Evolutionary conservation across 2,329 filamentous ascomycete species (phyloP).

Genomic region (Aspergillaceae sp.): DNA sequence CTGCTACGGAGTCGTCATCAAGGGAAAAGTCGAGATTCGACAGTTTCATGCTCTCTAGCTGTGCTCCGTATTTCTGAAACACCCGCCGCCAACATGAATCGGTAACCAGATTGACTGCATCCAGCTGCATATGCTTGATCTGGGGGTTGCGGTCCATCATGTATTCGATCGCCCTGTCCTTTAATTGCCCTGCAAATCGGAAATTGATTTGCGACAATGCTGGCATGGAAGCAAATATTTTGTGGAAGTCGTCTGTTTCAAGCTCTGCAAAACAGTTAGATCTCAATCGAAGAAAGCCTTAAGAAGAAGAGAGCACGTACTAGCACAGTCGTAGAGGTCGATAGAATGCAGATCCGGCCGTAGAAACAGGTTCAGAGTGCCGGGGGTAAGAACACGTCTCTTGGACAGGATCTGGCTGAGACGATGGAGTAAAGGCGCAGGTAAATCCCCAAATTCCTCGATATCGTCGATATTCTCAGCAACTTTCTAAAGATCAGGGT

Average conservation of each 20-base stretch:
- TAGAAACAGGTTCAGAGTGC: constrained; percentile 39
- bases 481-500: constrained; percentile 41
- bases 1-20: constrained; percentile 57
- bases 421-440: constrained; percentile 47
- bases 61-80: constrained; percentile 55
- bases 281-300: not conserved
- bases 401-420: constrained; percentile 58
- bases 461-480: constrained; percentile 56
- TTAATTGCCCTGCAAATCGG: constrained; percentile 83
- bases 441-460: constrained; percentile 57
- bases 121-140: constrained; percentile 66
- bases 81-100: constrained; percentile 66
- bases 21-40: constrained; percentile 80
- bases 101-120: constrained; percentile 75
- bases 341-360: constrained; percentile 48
- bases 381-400: constrained; percentile 47
- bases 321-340: constrained; percentile 53
- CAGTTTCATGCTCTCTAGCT: constrained; percentile 62
- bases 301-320: constrained; percentile 27
- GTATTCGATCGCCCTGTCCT: constrained; percentile 74
- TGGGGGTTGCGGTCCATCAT: constrained; percentile 61
- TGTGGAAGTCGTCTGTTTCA: constrained; percentile 64
- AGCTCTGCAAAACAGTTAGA: constrained; percentile 47
- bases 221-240: constrained; percentile 69
- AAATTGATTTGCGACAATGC: constrained; percentile 63